Evolutionary conservation across 2,329 filamentous ascomycete species (phyloP).

Genomic region (Neoascochyta sp.): DNA sequence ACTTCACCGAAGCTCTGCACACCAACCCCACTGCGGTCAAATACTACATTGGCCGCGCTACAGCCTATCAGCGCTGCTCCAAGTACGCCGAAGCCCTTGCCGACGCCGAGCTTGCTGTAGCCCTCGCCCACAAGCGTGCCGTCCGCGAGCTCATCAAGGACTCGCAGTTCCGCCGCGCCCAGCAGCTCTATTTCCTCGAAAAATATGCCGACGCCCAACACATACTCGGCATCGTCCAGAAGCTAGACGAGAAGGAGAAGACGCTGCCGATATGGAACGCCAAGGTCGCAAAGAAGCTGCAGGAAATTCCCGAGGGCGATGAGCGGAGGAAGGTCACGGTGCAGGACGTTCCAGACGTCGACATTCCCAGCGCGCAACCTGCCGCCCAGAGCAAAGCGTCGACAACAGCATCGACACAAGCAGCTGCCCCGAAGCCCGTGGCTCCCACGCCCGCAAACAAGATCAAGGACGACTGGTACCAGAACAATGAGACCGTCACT

Average conservation of each 20-base stretch:
- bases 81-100: slow-evolving; percentile 47
- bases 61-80: slow-evolving; percentile 65
- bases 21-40: slow-evolving; percentile 63
- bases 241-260: slow-evolving; percentile 52
- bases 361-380: slow-evolving; percentile 41
- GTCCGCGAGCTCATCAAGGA: slow-evolving; percentile 72
- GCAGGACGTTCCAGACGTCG: slow-evolving; percentile 52
- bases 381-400: slow-evolving; percentile 10
- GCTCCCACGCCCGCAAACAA: slow-evolving; percentile 51
- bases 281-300: slow-evolving; percentile 54
- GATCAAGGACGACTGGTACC: slow-evolving; percentile 67
- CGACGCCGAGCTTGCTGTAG: slow-evolving; percentile 51
- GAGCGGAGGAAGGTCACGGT: slow-evolving; percentile 37
- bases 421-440: slow-evolving; percentile 21
- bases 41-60: slow-evolving; percentile 80
- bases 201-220: slow-evolving; percentile 71
- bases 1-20: slow-evolving; percentile 62
- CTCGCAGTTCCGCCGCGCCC: slow-evolving; percentile 76
- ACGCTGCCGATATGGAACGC: slow-evolving; percentile 56
- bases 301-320: slow-evolving; percentile 49
- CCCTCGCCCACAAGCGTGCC: slow-evolving; percentile 67
- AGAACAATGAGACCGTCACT: slow-evolving; percentile 58
- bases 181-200: slow-evolving; percentile 67
- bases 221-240: slow-evolving; percentile 59
- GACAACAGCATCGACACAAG: slow-evolving; percentile 2